Conservation (phyloP, 768 basidiomycete species). For the Leccinum arenicola region DNA sequence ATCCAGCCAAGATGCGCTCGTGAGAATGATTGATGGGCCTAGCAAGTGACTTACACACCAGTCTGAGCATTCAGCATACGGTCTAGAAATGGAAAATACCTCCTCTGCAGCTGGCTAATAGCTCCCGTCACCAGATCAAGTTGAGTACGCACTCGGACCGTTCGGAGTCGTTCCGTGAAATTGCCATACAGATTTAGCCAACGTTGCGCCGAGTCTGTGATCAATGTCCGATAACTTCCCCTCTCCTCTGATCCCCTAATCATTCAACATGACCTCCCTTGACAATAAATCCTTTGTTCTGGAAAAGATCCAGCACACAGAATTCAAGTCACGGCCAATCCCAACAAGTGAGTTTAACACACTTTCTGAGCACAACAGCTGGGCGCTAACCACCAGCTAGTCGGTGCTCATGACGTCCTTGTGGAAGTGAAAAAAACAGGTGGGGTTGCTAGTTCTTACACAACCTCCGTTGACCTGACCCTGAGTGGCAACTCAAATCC, state of each 20-base stretch:
- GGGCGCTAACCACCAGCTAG: conserved; percentile 33
- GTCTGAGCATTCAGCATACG: not conserved
- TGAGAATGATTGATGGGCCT: not conserved
- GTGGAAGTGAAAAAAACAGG: conserved; percentile 92
- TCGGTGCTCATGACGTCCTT: conserved; percentile 74
- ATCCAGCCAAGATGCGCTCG: not conserved
- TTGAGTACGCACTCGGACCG: conserved; percentile 5
- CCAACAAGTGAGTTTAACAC: conserved; percentile 53
- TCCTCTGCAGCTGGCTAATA: not conserved
- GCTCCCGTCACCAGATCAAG: not conserved
- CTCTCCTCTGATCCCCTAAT: not conserved
- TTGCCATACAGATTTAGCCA: not conserved
- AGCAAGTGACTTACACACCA: not conserved
- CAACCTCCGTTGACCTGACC: conserved; percentile 11
- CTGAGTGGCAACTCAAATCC: not conserved
- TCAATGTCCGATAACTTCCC: not conserved
- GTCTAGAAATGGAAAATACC: not conserved
- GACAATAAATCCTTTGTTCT: conserved; percentile 82
- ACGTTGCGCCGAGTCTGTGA: not conserved
- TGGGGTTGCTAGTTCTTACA: conserved; percentile 28
- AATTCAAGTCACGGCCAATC: conserved; percentile 72
- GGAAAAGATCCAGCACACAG: conserved; percentile 60
- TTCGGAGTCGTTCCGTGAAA: not conserved
- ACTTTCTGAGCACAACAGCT: not conserved
- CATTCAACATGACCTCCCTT: conserved; percentile 43